Conservation (phyloP, 306 rosid genomes). For the Purshia tridentata region DNA sequence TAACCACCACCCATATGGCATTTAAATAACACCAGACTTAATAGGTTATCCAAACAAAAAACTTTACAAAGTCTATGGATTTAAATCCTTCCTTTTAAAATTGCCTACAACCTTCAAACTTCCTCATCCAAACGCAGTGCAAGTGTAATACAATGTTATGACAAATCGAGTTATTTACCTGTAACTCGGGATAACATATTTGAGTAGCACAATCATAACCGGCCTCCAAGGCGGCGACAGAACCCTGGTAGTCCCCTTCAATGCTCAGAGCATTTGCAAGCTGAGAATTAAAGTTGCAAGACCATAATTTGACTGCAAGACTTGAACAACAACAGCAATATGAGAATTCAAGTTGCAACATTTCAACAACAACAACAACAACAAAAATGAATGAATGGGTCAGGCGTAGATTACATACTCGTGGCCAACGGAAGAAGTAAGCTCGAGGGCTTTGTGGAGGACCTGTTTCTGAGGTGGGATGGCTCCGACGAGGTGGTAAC, state of each 20-base stretch:
- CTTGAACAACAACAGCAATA: not conserved
- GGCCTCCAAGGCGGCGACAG: constrained; percentile 69
- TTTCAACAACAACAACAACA: not conserved
- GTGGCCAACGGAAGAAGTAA: constrained; percentile 55
- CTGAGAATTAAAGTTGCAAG: constrained; percentile 96
- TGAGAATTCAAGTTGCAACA: not conserved
- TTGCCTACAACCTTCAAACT: too few species aligned
- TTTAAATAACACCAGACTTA: too few species aligned
- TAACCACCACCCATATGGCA: too few species aligned
- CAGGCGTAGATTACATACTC: constrained; percentile 39
- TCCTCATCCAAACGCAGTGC: too few species aligned
- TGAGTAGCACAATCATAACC: constrained; percentile 73
- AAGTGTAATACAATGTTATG: too few species aligned
- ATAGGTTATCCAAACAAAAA: too few species aligned
- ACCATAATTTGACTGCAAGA: constrained; percentile 78
- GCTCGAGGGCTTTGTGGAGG: constrained; percentile 75
- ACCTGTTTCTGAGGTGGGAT: constrained; percentile 82
- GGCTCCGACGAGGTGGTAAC: constrained; percentile 90
- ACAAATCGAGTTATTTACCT: constrained; percentile 39
- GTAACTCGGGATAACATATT: constrained; percentile 71
- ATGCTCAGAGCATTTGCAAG: constrained; percentile 88
- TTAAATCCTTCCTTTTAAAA: too few species aligned
- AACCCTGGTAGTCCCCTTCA: constrained; percentile 82
- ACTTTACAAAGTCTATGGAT: too few species aligned
- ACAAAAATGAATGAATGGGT: not conserved